Conservation (phyloP, 805 yeast species). For the Metschnikowia borealis region DNA sequence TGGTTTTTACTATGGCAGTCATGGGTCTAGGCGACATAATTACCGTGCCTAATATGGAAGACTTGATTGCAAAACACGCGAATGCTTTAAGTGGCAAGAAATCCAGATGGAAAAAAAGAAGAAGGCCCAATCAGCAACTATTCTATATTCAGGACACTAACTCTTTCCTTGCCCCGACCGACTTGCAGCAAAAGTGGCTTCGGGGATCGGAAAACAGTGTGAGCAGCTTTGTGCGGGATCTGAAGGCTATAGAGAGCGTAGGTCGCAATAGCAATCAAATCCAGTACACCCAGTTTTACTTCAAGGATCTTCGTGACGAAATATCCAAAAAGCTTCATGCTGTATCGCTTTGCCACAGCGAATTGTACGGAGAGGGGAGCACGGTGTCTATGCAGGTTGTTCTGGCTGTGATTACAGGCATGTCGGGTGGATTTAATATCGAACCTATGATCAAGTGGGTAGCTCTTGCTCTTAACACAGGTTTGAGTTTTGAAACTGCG, state of each 20-base stretch:
- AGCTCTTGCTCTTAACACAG: constrained; percentile 5
- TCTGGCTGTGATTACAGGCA: not conserved
- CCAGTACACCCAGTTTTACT: constrained; percentile 8
- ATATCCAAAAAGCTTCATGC: constrained; percentile 4
- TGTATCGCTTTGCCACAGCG: constrained; percentile 16
- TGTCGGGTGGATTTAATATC: constrained; percentile 6
- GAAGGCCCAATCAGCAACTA: constrained; percentile 1
- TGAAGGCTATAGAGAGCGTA: not conserved
- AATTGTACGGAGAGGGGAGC: constrained; percentile 16
- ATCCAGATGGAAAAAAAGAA: not conserved
- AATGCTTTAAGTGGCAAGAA: not conserved
- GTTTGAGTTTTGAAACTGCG: constrained; percentile 5
- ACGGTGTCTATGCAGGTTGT: constrained; percentile 11
- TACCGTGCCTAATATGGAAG: constrained; percentile 1
- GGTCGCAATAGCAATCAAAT: not conserved
- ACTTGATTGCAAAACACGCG: not conserved
- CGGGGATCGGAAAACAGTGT: not conserved
- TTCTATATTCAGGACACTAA: not conserved
- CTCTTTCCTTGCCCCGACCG: not conserved
- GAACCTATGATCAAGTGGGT: not conserved
- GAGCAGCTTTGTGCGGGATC: not conserved
- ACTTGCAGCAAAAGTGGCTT: constrained; percentile 3
- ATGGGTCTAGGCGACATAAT: not conserved
- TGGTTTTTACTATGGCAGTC: not conserved
- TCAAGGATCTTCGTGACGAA: constrained; percentile 4